A percentile compares a stretch with the other conserved stretches of the same genome.
phyloP scores from a whole-genome alignment of 2,329 filamentous ascomycete genomes.

The Aspergillus latus region DNA sequence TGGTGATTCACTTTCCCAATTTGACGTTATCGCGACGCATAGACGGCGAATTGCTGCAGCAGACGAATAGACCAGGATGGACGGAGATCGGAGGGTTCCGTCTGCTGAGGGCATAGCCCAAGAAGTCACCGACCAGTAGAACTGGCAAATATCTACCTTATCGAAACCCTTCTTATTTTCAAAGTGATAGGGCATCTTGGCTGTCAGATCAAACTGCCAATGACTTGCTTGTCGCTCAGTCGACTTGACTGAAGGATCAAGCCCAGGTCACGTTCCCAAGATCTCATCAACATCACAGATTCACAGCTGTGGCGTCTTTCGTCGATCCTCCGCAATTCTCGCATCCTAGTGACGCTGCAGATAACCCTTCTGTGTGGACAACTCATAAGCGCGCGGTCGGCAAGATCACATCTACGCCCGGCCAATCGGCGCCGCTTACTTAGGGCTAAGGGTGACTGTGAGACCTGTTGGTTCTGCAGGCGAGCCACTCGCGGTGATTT shows the following conservation, averaged over 20 bases:
- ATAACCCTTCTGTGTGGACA: slow-evolving; percentile 5
- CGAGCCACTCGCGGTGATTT: slow-evolving; percentile 13
- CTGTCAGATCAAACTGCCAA: neutral
- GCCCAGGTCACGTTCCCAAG: neutral
- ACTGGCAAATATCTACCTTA: neutral
- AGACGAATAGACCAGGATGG: neutral
- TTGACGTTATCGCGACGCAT: neutral
- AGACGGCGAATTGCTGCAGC: neutral
- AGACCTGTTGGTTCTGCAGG: slow-evolving; percentile 9
- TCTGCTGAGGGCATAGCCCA: neutral
- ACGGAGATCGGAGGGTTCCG: slow-evolving; percentile 1
- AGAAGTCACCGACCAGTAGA: neutral
- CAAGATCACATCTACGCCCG: slow-evolving; percentile 9
- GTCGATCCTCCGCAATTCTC: slow-evolving; percentile 12
- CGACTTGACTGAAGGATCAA: neutral
- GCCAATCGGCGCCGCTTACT: slow-evolving; percentile 15
- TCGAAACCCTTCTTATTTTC: neutral
- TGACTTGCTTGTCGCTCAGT: neutral
- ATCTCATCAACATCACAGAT: neutral
- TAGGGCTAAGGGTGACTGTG: slow-evolving; percentile 14
- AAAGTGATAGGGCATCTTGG: neutral
- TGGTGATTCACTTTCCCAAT: neutral
- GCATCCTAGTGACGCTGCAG: neutral
- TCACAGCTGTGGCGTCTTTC: slow-evolving; percentile 1
- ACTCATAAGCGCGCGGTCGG: slow-evolving; percentile 14